Conservation (phyloP, 805 yeast genomes). For the Cephaloascus albidus region DNA sequence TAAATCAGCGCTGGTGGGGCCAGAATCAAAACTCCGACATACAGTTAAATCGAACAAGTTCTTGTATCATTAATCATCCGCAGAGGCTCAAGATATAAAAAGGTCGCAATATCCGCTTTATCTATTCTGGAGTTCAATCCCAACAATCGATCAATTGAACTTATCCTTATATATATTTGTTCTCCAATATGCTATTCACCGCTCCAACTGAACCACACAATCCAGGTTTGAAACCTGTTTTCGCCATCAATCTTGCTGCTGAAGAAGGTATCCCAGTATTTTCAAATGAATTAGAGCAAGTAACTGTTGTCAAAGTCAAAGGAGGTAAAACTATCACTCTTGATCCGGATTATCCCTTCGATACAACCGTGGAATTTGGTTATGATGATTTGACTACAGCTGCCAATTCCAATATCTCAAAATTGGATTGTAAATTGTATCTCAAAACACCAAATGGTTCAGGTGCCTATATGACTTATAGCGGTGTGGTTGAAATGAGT, state of each 20-base stretch:
- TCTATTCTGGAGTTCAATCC: too few relatives aligned
- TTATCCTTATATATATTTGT: too few relatives aligned
- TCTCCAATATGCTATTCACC: too few relatives aligned
- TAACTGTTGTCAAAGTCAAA: constrained; percentile 16
- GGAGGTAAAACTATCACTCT: constrained; percentile 27
- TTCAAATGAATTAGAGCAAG: constrained; percentile 12
- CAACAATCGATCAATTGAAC: too few relatives aligned
- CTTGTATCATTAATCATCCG: too few relatives aligned
- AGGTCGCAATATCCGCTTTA: too few relatives aligned
- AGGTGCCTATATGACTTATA: constrained; percentile 32
- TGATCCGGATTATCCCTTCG: constrained; percentile 25
- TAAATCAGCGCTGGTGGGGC: too few relatives aligned
- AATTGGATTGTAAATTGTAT: constrained; percentile 42
- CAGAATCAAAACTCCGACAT: too few relatives aligned
- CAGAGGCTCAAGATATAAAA: too few relatives aligned
- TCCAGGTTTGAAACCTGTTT: constrained; percentile 22
- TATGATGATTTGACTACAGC: constrained; percentile 36
- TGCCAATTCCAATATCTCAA: constrained; percentile 13
- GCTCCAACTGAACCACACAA: too few relatives aligned
- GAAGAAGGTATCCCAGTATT: constrained; percentile 19
- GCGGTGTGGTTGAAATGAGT: constrained; percentile 36
- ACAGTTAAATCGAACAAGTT: too few relatives aligned
- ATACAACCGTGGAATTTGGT: constrained; percentile 27
- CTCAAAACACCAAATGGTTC: constrained; percentile 34
- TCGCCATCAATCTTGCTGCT: constrained; percentile 23